Evolutionary conservation across 768 basidiomycete genomes (phyloP), one percentile per base, ranked within the genome.

Genomic region (Russula brevipes): DNA sequence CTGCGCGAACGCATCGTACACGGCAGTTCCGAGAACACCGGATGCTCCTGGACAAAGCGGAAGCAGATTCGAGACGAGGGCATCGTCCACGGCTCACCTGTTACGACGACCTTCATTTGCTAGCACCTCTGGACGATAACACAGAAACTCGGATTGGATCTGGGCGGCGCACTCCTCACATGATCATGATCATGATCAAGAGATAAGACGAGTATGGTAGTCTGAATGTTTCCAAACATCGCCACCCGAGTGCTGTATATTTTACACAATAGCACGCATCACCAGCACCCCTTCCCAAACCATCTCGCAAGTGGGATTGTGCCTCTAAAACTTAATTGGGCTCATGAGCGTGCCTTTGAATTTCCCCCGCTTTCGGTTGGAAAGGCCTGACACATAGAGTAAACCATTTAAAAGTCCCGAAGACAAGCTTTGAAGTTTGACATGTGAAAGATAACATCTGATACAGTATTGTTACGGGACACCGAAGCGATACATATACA

Each of bases 21-120:
- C 83, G 0, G 91, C 91, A 7, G 87, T 78, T 10, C 96, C 96
- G 11, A 98, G 83, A 9, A 98, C 82, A 35, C 96, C 96, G 41
- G 93, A 95, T 60, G 94, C 94, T 66, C 94, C 94, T 94, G 75
- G 8, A 6, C 11, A 51, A 54, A 60, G 53, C 5, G 9, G 42
- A 47, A 38, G 57, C 11, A 17, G 5, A 54, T 17, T 51, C 17
- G 44, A 58, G 44, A 54, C 3, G 39, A 19, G 39, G 30, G 36
- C 16, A 59, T 60, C 41, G 31, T 31, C 41, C 14, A 49, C 36
- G 9, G 47, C 53, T 35, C 24, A 61, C 86, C 86, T 76, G 86
- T 87, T 57, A 87, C 72, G 17, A 85, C 73, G 31, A 86, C 75
- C 65, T 77, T 85, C 78, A 81, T 75, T 45, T 4, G 31, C 31